Conservation (phyloP, 805 yeast species). For the Metschnikowia aberdeeniae region DNA sequence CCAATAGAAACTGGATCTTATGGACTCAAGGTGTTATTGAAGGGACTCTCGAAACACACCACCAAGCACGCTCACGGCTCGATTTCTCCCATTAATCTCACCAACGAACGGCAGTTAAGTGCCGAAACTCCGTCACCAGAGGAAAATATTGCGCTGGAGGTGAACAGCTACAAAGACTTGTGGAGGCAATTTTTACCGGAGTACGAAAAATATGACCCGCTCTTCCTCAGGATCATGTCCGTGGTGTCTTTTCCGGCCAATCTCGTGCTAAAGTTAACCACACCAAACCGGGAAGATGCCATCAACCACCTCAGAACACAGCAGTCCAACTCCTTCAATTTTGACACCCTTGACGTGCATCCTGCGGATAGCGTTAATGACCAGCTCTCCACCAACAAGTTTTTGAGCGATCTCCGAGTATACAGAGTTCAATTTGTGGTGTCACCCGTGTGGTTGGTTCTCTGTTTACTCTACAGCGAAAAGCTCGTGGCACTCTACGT, state of each 20-base stretch:
- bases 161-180: neutral
- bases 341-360: conserved; percentile 3
- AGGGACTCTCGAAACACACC: conserved; percentile 29
- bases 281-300: conserved; percentile 17
- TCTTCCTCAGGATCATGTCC: conserved; percentile 1
- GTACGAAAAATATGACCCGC: conserved; percentile 3
- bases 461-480: conserved; percentile 5
- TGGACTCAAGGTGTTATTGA: conserved; percentile 30
- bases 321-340: conserved; percentile 13
- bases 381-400: conserved; percentile 3
- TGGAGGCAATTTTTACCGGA: conserved; percentile 9
- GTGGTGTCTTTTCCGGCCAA: conserved; percentile 11
- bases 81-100: conserved; percentile 2
- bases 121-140: conserved; percentile 1
- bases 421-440: conserved; percentile 10
- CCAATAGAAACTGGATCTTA: conserved; percentile 25
- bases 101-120: conserved; percentile 10
- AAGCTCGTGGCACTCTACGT: neutral
- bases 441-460: conserved; percentile 5
- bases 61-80: conserved; percentile 1
- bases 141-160: neutral
- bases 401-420: conserved; percentile 6
- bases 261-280: conserved; percentile 12
- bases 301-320: conserved; percentile 8
- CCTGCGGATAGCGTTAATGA: neutral